These are phyloP conservation scores for Atalantia buxifolia DNA, from an alignment of 345 rosid genomes.

Conservation along the genomic window DNA sequence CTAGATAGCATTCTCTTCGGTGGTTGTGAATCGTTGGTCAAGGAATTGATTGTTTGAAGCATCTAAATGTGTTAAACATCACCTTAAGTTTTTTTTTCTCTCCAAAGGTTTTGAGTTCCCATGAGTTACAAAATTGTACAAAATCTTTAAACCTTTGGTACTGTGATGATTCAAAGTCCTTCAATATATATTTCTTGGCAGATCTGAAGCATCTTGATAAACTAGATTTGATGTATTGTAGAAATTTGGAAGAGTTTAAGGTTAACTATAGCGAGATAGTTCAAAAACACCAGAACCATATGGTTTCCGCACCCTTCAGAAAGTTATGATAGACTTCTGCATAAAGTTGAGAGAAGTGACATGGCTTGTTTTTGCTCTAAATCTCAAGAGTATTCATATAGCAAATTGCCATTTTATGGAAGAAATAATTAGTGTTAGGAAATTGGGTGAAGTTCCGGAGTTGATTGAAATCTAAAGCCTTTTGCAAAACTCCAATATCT, in stretches of 20 bases:
- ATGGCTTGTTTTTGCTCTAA: constrained; percentile 12
- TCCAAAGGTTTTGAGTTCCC: background rate
- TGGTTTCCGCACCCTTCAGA: background rate
- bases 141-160: background rate
- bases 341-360: background rate
- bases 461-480: background rate
- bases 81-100: background rate
- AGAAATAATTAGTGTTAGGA: background rate
- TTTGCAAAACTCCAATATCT: constrained; percentile 5
- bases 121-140: background rate
- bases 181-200: background rate
- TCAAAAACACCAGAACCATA: background rate
- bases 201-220: background rate
- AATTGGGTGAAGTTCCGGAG: background rate
- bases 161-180: background rate
- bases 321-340: background rate
- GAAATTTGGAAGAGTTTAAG: background rate
- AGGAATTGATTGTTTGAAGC: constrained; percentile 7
- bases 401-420: background rate
- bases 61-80: background rate
- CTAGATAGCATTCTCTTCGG: background rate
- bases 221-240: background rate
- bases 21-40: background rate
- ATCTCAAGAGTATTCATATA: background rate
- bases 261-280: background rate